These are phyloP conservation scores for Hypoxylon intermedium DNA, from an alignment of 495 filamentous ascomycete species.

Conservation along the genomic window DNA sequence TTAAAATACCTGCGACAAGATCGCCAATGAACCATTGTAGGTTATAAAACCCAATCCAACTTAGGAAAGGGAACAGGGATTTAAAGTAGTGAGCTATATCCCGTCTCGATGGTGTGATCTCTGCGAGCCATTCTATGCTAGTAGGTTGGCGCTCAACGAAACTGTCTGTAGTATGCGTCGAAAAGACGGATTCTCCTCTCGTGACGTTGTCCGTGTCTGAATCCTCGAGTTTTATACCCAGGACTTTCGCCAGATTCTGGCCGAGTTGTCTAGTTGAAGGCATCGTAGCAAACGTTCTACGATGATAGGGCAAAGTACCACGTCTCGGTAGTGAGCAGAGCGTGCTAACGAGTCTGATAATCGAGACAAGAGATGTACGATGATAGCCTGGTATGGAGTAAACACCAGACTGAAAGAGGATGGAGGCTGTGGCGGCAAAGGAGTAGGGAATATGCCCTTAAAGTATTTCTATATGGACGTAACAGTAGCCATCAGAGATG, in stretches of 20 bases:
- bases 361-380: too few species aligned
- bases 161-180: constrained; percentile 74
- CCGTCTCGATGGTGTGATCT: constrained; percentile 62
- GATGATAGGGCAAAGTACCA: neutral
- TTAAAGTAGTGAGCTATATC: constrained; percentile 66
- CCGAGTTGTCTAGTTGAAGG: constrained; percentile 57
- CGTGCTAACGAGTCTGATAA: too few species aligned
- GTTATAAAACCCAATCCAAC: constrained; percentile 91
- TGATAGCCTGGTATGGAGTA: too few species aligned
- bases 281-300: constrained; percentile 17
- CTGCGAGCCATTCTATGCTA: constrained; percentile 71
- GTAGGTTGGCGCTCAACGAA: constrained; percentile 87
- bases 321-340: neutral
- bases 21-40: constrained; percentile 87
- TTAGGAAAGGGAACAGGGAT: constrained; percentile 82
- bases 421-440: neutral
- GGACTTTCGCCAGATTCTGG: constrained; percentile 75
- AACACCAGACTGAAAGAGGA: neutral
- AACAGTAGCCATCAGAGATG: constrained; percentile 10
- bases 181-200: constrained; percentile 80
- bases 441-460: neutral
- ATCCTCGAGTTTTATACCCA: constrained; percentile 85
- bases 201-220: constrained; percentile 64
- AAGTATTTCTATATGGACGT: constrained; percentile 9
- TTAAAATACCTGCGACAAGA: constrained; percentile 80